phyloP scores from a whole-genome alignment of 2,329 filamentous ascomycete genomes.

The Sporothrix dimorphospora region DNA sequence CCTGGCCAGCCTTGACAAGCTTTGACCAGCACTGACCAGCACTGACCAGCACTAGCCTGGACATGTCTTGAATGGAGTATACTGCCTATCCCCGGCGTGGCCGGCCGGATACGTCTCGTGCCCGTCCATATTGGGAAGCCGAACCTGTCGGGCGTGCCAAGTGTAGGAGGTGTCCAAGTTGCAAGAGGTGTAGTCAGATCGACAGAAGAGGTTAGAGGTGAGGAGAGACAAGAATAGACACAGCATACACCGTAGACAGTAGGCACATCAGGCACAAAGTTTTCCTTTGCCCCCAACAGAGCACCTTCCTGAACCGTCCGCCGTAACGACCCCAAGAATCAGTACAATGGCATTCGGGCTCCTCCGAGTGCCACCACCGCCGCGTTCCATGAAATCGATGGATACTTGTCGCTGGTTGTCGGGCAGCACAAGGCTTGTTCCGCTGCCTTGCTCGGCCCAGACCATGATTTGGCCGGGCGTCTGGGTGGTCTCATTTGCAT shows the following conservation, averaged over 20 bases:
- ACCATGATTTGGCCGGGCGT: too few relatives aligned
- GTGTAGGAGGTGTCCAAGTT: neutral
- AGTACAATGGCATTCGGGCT: conserved; percentile 4
- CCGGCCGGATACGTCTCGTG: conserved; percentile 9
- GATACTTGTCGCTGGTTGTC: neutral
- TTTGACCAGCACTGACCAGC: neutral
- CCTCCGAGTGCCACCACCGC: conserved; percentile 4
- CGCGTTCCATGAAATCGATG: neutral
- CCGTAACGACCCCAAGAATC: neutral
- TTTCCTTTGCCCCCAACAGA: too few relatives aligned
- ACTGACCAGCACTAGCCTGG: neutral
- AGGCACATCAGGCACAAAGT: too few relatives aligned
- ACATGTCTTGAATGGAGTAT: neutral
- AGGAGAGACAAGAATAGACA: too few relatives aligned
- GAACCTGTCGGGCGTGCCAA: neutral
- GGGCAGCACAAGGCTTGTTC: neutral
- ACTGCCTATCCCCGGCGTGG: neutral
- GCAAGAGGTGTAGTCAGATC: neutral
- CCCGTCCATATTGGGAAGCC: conserved; percentile 5
- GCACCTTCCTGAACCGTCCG: neutral
- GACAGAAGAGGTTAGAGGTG: neutral
- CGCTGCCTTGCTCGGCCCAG: too few relatives aligned
- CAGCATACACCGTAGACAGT: too few relatives aligned
- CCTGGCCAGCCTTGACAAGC: neutral
- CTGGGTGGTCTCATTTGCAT: too few relatives aligned